Base-by-base conservation (phyloP, 2,329 filamentous ascomycete genomes). In the Paramyrothecium sp. region DNA sequence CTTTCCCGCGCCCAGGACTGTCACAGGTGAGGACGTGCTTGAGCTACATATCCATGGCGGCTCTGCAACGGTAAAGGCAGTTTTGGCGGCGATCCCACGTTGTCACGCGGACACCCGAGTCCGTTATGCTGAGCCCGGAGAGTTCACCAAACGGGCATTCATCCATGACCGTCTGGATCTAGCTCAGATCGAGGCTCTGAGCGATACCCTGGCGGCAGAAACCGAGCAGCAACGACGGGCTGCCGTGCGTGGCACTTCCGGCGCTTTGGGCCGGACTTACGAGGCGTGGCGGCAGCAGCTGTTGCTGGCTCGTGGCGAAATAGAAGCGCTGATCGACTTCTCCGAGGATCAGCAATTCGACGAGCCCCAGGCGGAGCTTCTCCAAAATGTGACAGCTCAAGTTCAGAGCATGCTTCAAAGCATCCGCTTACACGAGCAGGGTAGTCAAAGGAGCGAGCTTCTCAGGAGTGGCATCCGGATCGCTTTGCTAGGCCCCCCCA, bases 301-400 rank as follows among this genome's bases (percentile, higher is more conserved):
- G 19, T 78, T 98, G 7, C 82, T 89, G 60, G 93, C 93, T 11
- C 86, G 95, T 2, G 95, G 92, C 11, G 93, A 98, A 75, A 81
- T 99, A 44, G 95, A 99, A 74, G 95, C 95, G 0, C 76, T 99
- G 63, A 98, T 99, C 60, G 95, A 99, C 73, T 99, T 99, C 71
- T 90, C 91, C 1, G 95, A 99, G 71, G 95, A 98, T 67, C 94
- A 99, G 74, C 91, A 98, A 75, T 96, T 99, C 67, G 93, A 98
- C 64, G 92, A 97, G 73, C 89, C 91, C 3, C 90, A 92, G 1
- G 76, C 81, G 0, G 83, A 90, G 56, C 79, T 98, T 21, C 81
- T 96, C 49, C 71, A 69, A 1, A 91, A 87, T 52, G 90, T 97
- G 30, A 82, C 86, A 2, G 64, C 63, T 0, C 86, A 92, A 67